A percentile compares a stretch with the other conserved stretches of the same genome.
Evolutionary conservation across 1,284 basidiomycete genomes (phyloP).

Genomic region (Xerocomus minutiporus): DNA sequence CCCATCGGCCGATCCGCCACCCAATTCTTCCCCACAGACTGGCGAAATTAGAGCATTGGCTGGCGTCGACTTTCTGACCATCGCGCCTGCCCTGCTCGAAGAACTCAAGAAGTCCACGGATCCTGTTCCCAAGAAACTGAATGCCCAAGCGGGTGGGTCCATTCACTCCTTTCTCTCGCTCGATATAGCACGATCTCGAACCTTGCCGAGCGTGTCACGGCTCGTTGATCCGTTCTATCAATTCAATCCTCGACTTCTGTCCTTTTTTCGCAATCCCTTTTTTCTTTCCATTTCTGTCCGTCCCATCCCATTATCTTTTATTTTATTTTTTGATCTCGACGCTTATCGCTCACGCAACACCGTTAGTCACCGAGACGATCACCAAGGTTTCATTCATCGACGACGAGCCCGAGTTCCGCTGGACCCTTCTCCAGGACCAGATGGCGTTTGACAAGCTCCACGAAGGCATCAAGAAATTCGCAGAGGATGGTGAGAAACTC

Average conservation of each 20-base stretch:
- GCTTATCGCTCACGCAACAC: neutral
- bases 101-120: conserved; percentile 83
- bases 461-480: conserved; percentile 97
- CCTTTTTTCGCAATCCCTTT: neutral
- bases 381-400: conserved; percentile 85
- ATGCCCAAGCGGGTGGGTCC: conserved; percentile 58
- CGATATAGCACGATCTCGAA: conserved; percentile 6
- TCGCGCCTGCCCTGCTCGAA: conserved; percentile 87
- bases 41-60: conserved; percentile 95
- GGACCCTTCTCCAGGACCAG: conserved; percentile 83
- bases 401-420: conserved; percentile 95
- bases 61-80: conserved; percentile 96
- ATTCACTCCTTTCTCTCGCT: neutral
- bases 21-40: conserved; percentile 40
- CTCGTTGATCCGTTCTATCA: conserved; percentile 4
- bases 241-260: neutral
- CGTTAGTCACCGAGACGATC: conserved; percentile 50
- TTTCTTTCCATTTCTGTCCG: conserved; percentile 1
- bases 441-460: conserved; percentile 97
- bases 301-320: neutral
- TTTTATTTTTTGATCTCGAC: neutral
- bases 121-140: conserved; percentile 82
- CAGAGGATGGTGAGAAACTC: conserved; percentile 89
- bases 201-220: neutral
- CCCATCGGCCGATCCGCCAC: conserved; percentile 17